phyloP scores from a whole-genome alignment of 805 yeast genomes.

The Saturnispora zaruensis region DNA sequence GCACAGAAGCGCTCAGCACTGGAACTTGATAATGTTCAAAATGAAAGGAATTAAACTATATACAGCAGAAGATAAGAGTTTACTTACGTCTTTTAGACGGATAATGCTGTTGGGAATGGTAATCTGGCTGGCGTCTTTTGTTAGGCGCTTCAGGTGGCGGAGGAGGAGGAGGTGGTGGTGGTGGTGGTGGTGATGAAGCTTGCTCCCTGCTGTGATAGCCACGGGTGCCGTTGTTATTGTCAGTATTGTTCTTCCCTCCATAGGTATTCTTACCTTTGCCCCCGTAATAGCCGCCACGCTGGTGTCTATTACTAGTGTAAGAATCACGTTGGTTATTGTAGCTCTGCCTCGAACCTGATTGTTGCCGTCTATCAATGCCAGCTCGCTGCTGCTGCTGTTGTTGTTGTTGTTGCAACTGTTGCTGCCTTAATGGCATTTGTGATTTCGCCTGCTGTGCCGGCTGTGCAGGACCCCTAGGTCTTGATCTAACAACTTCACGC shows the following conservation, averaged over 20 bases:
- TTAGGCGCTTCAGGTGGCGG: not conserved
- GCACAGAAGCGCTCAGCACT: not conserved
- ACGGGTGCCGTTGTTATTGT: not conserved
- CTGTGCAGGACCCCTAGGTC: conserved; percentile 4
- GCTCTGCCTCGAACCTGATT: not conserved
- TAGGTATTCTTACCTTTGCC: not conserved
- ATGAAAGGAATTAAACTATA: not conserved
- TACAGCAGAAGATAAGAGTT: not conserved
- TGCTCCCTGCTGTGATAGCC: not conserved
- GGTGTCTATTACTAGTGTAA: not conserved
- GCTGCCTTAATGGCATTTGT: not conserved
- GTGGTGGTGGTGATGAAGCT: not conserved
- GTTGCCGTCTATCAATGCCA: not conserved
- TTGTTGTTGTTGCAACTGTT: not conserved
- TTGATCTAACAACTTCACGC: not conserved
- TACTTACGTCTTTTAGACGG: not conserved
- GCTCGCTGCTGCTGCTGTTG: not conserved
- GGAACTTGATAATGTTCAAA: not conserved
- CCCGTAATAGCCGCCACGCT: not conserved
- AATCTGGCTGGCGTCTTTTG: not conserved
- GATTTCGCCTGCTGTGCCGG: not conserved
- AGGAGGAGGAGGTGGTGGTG: not conserved
- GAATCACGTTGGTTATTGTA: not conserved
- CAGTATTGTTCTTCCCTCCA: not conserved
- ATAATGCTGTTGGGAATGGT: not conserved